Evolutionary conservation across 1,284 basidiomycete genomes (phyloP), one percentile per base, ranked within the genome.

Genomic region (Sporisorium scitamineum): DNA sequence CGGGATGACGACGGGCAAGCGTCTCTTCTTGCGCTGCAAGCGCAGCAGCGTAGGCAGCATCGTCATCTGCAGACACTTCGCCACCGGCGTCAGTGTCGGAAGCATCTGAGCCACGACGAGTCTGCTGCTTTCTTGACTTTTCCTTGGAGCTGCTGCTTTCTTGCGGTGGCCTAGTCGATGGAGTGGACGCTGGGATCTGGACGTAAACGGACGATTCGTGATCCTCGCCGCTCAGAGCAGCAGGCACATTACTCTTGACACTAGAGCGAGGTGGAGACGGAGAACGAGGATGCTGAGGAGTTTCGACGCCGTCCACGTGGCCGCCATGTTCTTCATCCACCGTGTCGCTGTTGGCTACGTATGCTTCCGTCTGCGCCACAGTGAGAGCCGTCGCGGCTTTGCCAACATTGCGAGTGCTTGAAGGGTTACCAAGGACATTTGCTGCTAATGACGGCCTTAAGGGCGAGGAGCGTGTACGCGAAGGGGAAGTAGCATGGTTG

Each of bases 41-140:
- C 6, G 31, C 50, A 7, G 73, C 73, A 26, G 73, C 73, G 8
- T 64, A 67, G 26, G 68, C 73, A 32, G 73, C 73, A 18, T 76
- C 73, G 29, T 64, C 71, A 10, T 56, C 37, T 7, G 57, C 31
- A 4, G 54, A 48, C 1, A 24, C 41, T 9, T 47, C 27, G 2
- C 41, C 27, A 16, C n/a, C n/a, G n/a, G 16, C 59, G 39, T n/a
- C 34, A 6, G 14, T n/a, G 8, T 59, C 63, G 11, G 59, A 55
- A 31, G 59, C 55, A n/a, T 58, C 60, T 7, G 69, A 71, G 9
- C 47, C 44, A 13, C 51, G 59, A 44, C 59, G 42, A 9, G 32
- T 31, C 2, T 31, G 54, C 53, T 61, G 57, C 44, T 60, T 61
- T n/a, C 54, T 57, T n/a, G 39, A 5, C 45, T 54, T 66, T 26